These are phyloP conservation scores for Lentinula novae-zelandiae DNA, from an alignment of 1,284 basidiomycete species.

Conservation along the genomic window DNA sequence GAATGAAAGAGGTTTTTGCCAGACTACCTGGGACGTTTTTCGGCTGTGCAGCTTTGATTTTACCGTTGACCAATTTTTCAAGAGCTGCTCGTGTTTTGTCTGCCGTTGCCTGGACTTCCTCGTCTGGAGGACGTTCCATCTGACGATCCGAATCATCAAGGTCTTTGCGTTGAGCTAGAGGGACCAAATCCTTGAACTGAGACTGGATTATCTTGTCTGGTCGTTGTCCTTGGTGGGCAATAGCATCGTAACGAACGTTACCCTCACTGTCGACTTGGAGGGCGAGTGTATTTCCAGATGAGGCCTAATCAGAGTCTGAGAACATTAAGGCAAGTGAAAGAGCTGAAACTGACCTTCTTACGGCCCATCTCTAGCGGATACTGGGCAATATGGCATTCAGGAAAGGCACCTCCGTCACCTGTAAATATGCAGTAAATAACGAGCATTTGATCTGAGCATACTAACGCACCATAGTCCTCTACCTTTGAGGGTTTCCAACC, in stretches of 20 bases:
- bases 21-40: conserved; percentile 80
- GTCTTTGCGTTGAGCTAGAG: conserved; percentile 87
- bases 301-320: conserved; percentile 48
- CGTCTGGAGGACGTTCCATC: conserved; percentile 92
- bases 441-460: background rate
- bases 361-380: conserved; percentile 95
- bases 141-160: conserved; percentile 67
- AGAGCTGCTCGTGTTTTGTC: conserved; percentile 90
- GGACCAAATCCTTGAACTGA: conserved; percentile 96
- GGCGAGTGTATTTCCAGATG: conserved; percentile 89
- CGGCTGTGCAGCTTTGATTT: conserved; percentile 96
- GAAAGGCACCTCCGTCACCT: conserved; percentile 91
- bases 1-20: conserved; percentile 84
- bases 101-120: conserved; percentile 83
- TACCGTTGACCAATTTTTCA: conserved; percentile 91
- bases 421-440: conserved; percentile 8
- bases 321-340: background rate
- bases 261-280: conserved; percentile 96
- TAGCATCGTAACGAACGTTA: conserved; percentile 95
- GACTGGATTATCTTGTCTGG: conserved; percentile 86
- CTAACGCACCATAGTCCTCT: conserved; percentile 78
- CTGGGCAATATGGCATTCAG: conserved; percentile 96
- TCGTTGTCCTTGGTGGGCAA: conserved; percentile 92
- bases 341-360: conserved; percentile 69
- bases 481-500: conserved; percentile 84